Evolutionary conservation across 257 asterid species (phyloP), one percentile per base, ranked within the genome.

Genomic region (Solanum appendiculatum): DNA sequence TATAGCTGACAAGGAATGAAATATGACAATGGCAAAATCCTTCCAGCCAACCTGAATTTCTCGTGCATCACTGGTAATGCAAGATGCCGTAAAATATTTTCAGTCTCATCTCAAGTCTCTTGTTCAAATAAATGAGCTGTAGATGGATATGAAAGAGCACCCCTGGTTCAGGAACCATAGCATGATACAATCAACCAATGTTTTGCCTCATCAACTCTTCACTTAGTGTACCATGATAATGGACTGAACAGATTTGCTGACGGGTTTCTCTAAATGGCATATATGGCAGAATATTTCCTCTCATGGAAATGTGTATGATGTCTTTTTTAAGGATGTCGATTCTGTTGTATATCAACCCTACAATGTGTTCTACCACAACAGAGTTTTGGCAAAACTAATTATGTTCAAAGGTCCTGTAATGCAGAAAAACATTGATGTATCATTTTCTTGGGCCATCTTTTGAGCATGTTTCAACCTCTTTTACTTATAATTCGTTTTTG

Each of bases 1-100:
- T 66, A 93, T 94, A 87, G 97, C 96, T 84, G 98, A 95, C 91
- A 93, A 94, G 92, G 97, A 92, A 84, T 94, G 88, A 91, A 29
- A 48, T 48, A 80, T 80, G 37, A 7, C 64, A 25, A 44, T 16
- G n/a, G 84, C 23, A 16, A 44, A 15, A 78, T 78, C 84, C 25
- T 44, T 44, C 33, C 54, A 44, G 84, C 15, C 84, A 78, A 75
- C 66, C 68, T 46, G 40, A 46, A 48, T 80, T 44, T 80, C 40
- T 44, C 1, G 40, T 46, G 66, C 12, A 46, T 80, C 66, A 80
- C 40, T 46, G 40, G 66, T 80, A 80, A 77, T 42, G 60, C 84
- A 77, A 77, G 84, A 48, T 80, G 66, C 66, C 14, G 11, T 27
- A 44, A 44, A 25, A 42, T 78, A 29, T 44, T 78, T 16, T 27